These are phyloP conservation scores for Pilatotrama ljubarskyi DNA, from an alignment of 768 basidiomycete species.

Conservation along the genomic window DNA sequence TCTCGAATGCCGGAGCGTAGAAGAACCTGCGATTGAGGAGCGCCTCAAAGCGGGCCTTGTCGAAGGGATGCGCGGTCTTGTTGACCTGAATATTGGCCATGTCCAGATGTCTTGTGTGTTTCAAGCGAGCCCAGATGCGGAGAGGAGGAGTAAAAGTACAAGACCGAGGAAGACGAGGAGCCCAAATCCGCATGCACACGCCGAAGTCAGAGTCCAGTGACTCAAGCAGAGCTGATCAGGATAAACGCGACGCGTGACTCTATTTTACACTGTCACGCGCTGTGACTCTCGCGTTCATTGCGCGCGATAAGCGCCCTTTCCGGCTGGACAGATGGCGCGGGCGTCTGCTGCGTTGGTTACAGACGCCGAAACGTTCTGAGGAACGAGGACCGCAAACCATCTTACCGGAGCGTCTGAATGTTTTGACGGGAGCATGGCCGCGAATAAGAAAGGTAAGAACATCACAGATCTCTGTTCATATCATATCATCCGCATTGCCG, in stretches of 20 bases:
- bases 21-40: constrained; percentile 91
- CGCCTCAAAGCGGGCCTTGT: constrained; percentile 82
- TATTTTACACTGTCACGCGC: not conserved
- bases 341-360: not conserved
- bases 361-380: too few relatives aligned
- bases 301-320: not conserved
- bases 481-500: not conserved
- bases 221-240: constrained; percentile 17
- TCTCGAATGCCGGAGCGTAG: constrained; percentile 97
- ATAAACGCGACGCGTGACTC: constrained; percentile 23
- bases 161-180: constrained; percentile 15
- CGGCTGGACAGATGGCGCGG: not conserved
- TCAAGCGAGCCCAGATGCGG: constrained; percentile 9
- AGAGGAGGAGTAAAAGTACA: constrained; percentile 17
- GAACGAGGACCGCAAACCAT: not conserved
- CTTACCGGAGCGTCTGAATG: not conserved
- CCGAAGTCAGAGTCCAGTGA: constrained; percentile 1
- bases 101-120: constrained; percentile 5
- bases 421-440: not conserved
- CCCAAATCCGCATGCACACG: constrained; percentile 10
- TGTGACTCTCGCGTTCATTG: not conserved
- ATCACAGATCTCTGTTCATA: not conserved
- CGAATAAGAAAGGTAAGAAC: constrained; percentile 3
- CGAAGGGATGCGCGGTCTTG: constrained; percentile 85
- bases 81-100: constrained; percentile 48